phyloP scores from a whole-genome alignment of 192 early-diverging fungal genomes.

The Coemansia sp. region DNA sequence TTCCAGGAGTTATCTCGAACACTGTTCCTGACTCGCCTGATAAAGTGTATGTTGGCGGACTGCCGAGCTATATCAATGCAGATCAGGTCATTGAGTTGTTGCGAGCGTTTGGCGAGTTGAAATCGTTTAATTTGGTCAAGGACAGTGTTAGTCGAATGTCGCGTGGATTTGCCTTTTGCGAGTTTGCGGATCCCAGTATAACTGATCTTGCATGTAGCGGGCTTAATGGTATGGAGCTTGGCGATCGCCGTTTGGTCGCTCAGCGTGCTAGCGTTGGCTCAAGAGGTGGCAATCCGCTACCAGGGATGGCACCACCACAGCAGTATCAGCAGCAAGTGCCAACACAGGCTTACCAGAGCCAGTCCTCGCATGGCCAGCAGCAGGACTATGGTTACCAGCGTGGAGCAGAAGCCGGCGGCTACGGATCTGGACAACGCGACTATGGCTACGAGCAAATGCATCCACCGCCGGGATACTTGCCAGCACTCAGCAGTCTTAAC shows the following conservation, averaged over 20 bases:
- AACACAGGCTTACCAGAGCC: slow-evolving; percentile 27
- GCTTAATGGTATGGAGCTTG: slow-evolving; percentile 93
- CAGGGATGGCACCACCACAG: slow-evolving; percentile 7
- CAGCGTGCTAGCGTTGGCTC: slow-evolving; percentile 91
- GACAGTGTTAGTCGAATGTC: slow-evolving; percentile 74
- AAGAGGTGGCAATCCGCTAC: slow-evolving; percentile 29
- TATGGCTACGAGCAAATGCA: slow-evolving; percentile 17
- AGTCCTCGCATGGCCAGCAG: slow-evolving; percentile 24
- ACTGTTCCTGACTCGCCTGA: slow-evolving; percentile 89
- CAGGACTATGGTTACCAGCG: slow-evolving; percentile 12
- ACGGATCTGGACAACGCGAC: slow-evolving; percentile 12
- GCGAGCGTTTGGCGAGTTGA: slow-evolving; percentile 90
- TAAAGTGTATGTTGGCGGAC: slow-evolving; percentile 93
- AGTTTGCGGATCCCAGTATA: slow-evolving; percentile 84
- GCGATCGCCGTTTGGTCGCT: slow-evolving; percentile 90
- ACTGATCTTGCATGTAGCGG: slow-evolving; percentile 96
- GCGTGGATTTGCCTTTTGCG: slow-evolving; percentile 96
- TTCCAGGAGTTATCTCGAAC: slow-evolving; percentile 83
- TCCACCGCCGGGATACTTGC: slow-evolving; percentile 11
- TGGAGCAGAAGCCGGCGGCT: background rate
- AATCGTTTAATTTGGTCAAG: slow-evolving; percentile 92
- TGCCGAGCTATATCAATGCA: slow-evolving; percentile 86
- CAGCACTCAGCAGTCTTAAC: slow-evolving; percentile 1
- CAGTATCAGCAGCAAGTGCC: slow-evolving; percentile 29
- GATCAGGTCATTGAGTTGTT: slow-evolving; percentile 94